Evolutionary conservation across 2,329 filamentous ascomycete species (phyloP), one percentile per base, ranked within the genome.

Genomic region (Hypomyces rosellus): DNA sequence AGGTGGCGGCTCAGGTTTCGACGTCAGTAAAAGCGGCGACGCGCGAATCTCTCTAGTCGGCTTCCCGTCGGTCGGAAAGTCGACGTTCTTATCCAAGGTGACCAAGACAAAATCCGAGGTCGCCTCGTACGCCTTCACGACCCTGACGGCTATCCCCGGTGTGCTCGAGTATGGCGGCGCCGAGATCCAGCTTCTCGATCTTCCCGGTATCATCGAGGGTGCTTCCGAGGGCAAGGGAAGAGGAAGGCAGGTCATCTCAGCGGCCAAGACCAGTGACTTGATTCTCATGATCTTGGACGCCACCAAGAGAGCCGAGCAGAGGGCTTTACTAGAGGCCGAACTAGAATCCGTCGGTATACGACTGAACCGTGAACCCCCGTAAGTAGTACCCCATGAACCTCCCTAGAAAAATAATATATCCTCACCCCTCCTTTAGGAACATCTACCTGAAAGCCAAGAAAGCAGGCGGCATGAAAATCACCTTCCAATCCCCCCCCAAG

Each of bases 21-120:
- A 92, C 65, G 93, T 99, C 39, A 93, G 87, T 68, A 99, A 99
- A 72, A 92, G 86, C 58, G 93, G 93, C 56, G 93, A 99, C 75
- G 93, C 93, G 13, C 84, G 93, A 63, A 97, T 99, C 71, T 90
- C 95, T 2, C 82, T 99, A 2, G 95, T 99, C 48, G 93, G 93
- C n/a, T 99, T 99, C 62, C 93, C 95, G 0, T 99, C 95, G 0
- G 93, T 99, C 46, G 93, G 93, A 67, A 99, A 99, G 74, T 99
- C 93, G 2, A 99, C 93, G 0, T 97, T 99, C 65, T 69, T 99
- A n/a, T 96, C 91, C 45, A 96, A 97, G 65, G 95, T 99, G 67
- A 99, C 93, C 45, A 97, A 96, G 73, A 99, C 95, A 37, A 90
- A 89, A 64, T 96, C 90, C 46, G 92, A 96, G 68, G 90, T 96